These are phyloP conservation scores for Talaromyces verruculosus DNA, from an alignment of 2,329 filamentous ascomycete species.

Conservation along the genomic window DNA sequence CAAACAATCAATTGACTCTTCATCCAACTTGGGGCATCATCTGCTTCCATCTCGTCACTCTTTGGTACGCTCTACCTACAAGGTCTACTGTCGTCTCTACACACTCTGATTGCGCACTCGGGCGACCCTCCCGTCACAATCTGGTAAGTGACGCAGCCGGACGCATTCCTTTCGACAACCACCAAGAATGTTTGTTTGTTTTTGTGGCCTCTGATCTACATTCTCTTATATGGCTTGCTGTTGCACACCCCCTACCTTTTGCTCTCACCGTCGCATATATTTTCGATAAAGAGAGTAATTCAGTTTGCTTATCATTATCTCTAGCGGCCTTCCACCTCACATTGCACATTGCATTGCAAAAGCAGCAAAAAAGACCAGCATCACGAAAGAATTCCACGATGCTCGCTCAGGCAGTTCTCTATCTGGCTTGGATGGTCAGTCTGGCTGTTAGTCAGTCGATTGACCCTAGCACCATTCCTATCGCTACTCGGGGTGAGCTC, in stretches of 20 bases:
- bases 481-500: constrained; percentile 38
- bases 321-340: not conserved
- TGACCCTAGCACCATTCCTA: constrained; percentile 39
- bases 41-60: constrained; percentile 3
- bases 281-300: not conserved
- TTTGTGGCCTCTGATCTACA: not conserved
- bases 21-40: not conserved
- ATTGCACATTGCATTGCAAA: not conserved
- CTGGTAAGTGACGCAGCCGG: not conserved
- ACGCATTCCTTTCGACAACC: constrained; percentile 1
- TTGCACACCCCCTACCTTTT: not conserved
- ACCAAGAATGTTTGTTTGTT: constrained; percentile 10
- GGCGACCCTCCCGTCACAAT: not conserved
- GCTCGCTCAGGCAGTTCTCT: constrained; percentile 29
- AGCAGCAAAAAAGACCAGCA: not conserved
- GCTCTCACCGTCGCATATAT: not conserved
- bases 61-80: not conserved
- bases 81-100: not conserved
- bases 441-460: constrained; percentile 41
- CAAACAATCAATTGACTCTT: not conserved
- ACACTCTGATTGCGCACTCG: constrained; percentile 1
- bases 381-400: constrained; percentile 24
- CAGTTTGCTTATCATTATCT: constrained; percentile 10
- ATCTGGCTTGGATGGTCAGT: constrained; percentile 33
- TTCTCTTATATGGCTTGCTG: not conserved